A percentile compares a stretch with the other conserved stretches of the same genome.
phyloP scores from a whole-genome alignment of 495 filamentous ascomycete genomes.

The Lasiosphaeria ovina region DNA sequence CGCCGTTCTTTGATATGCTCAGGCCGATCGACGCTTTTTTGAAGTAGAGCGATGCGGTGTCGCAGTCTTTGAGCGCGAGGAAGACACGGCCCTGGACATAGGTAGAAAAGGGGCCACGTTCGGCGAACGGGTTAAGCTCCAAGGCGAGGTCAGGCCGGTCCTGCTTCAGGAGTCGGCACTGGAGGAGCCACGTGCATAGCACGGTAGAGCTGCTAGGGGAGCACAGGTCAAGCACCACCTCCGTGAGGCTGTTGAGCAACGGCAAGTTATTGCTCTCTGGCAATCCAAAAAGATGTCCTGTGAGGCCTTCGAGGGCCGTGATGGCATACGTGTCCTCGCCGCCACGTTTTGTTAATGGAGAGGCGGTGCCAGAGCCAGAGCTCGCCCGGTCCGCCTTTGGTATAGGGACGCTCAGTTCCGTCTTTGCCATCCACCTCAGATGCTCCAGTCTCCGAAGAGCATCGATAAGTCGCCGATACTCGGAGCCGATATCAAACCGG shows the following conservation, averaged over 20 bases:
- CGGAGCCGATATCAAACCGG: constrained; percentile 62
- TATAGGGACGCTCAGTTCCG: constrained; percentile 43
- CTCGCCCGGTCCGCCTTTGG: constrained; percentile 31
- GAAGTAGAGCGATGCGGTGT: constrained; percentile 73
- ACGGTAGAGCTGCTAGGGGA: constrained; percentile 50
- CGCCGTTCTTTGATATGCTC: constrained; percentile 42
- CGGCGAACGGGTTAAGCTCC: constrained; percentile 70
- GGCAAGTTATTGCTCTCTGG: constrained; percentile 34
- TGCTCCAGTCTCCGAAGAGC: constrained; percentile 73
- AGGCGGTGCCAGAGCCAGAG: constrained; percentile 25
- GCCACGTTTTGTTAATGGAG: constrained; percentile 31
- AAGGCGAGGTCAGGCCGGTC: constrained; percentile 69
- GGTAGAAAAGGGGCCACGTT: constrained; percentile 65
- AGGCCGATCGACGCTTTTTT: constrained; percentile 78
- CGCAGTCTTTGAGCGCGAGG: constrained; percentile 68
- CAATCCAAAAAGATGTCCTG: constrained; percentile 51
- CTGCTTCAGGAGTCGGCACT: constrained; percentile 68
- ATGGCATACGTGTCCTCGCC: constrained; percentile 40
- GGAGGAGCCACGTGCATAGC: constrained; percentile 52
- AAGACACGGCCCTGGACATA: constrained; percentile 85
- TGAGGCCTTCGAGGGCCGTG: constrained; percentile 50
- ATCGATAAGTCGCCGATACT: constrained; percentile 66
- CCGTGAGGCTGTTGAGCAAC: constrained; percentile 46
- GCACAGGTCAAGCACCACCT: constrained; percentile 56
- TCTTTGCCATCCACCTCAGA: constrained; percentile 75